Evolutionary conservation across 1,284 basidiomycete species (phyloP), one percentile per base, ranked within the genome.

Genomic region (Ustilago shanxiensis): DNA sequence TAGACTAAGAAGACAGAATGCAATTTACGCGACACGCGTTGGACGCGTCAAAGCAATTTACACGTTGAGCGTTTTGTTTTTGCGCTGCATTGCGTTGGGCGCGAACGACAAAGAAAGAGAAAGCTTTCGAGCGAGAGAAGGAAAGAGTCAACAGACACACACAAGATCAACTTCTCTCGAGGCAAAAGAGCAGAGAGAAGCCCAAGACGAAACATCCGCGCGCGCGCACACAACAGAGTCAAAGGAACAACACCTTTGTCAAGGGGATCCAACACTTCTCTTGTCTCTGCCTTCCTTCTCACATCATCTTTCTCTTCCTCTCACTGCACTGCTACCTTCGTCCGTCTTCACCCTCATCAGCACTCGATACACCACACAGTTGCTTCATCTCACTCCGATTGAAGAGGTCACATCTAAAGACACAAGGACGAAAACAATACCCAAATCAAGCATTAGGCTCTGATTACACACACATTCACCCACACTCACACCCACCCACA

Each of bases 161-260:
- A 53, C 45, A 56, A 63, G 35, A 18, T 57, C 54, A 81, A 47
- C 62, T 80, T 16, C 71, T n/a, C n/a, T 82, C 39, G 90, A 47
- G 35, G 52, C 47, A 91, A 24, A 90, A 91, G 90, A 87, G 90
- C 79, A 90, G 90, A 7, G 90, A 47, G 91, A 0, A n/a, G n/a
- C n/a, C n/a, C n/a, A n/a, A 28, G 10, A 10, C 16, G 31, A 24
- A 22, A 20, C 13, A 35, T 33, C n/a, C 35, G 33, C 31, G 52
- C 53, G 60, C 60, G 47, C 53, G 60, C 60, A 35, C 60, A 20
- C 52, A 50, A 41, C 11, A 4, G 29, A 33, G 31, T 33, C 11
- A 11, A 33, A 33, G 31, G 31, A 56, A 14, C 52, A 63, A 63
- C 60, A 55, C 50, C 51, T 39, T 18, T 16, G 37, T 18, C 37